Conservation (phyloP, 2,329 filamentous ascomycete genomes). For the Pseudocercospora ulei region DNA sequence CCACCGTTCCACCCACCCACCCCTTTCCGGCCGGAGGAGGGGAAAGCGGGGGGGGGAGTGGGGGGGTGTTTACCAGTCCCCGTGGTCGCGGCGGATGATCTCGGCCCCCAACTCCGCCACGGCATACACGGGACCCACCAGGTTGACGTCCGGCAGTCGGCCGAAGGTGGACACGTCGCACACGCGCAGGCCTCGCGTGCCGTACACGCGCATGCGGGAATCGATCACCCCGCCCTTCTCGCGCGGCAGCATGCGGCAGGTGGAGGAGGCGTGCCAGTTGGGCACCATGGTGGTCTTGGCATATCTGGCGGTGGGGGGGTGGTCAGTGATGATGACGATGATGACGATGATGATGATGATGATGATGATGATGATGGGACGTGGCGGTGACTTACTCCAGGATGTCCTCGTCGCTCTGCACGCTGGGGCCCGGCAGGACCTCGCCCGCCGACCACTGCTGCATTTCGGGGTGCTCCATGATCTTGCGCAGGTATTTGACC, state of each 20-base stretch:
- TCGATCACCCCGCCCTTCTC: conserved; percentile 24
- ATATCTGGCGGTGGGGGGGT: not conserved
- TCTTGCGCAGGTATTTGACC: conserved; percentile 17
- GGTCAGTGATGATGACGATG: not conserved
- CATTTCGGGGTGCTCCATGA: conserved; percentile 16
- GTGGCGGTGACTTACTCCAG: conserved; percentile 6
- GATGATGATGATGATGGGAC: not conserved
- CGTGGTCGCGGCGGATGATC: conserved; percentile 16
- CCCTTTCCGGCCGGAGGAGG: too few species aligned
- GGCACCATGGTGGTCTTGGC: conserved; percentile 17
- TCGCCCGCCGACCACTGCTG: conserved; percentile 17
- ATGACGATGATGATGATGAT: not conserved
- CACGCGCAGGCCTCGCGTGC: conserved; percentile 22
- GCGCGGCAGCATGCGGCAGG: conserved; percentile 23
- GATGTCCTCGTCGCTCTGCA: conserved; percentile 17
- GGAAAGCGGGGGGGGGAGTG: too few species aligned
- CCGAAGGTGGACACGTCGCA: conserved; percentile 23
- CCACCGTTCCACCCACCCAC: too few species aligned
- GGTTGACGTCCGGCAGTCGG: conserved; percentile 18
- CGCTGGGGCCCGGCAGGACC: conserved; percentile 11
- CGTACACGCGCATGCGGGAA: conserved; percentile 21
- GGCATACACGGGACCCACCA: conserved; percentile 19
- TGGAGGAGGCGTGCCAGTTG: conserved; percentile 21
- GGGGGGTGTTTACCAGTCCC: conserved; percentile 13
- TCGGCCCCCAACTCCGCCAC: conserved; percentile 16